Conservation (phyloP, 257 asterid genomes). For the Rubia yunnanensis region DNA sequence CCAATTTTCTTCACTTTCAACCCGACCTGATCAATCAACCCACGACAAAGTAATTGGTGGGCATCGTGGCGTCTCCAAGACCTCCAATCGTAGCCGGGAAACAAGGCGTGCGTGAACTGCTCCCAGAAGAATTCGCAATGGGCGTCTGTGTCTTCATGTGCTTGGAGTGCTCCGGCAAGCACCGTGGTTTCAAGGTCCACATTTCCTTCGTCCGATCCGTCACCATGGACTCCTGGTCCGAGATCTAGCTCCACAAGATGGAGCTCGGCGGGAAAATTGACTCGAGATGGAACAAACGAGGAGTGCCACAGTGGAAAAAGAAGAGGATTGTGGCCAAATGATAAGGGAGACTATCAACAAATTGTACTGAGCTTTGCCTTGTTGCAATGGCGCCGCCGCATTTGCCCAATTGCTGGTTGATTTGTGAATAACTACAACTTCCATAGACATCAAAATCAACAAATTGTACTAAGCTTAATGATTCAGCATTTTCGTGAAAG, state of each 20-base stretch:
- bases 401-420: no score
- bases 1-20: no score
- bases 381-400: no score
- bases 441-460: no score
- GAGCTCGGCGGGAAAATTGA: slow-evolving; percentile 93
- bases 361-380: no score
- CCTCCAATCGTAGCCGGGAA: slow-evolving; percentile 70
- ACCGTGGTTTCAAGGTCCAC: slow-evolving; percentile 94
- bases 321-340: no score
- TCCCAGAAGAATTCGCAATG: slow-evolving; percentile 90
- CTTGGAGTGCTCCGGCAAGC: slow-evolving; percentile 92
- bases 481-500: no score
- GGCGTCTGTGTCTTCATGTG: slow-evolving; percentile 96
- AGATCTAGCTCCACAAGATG: slow-evolving; percentile 85
- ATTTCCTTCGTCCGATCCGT: slow-evolving; percentile 96
- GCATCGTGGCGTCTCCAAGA: slow-evolving; percentile 81
- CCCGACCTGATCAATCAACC: not conserved
- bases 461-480: no score
- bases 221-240: slow-evolving; percentile 98
- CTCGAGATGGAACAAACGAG: no score
- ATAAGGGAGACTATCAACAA: no score
- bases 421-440: no score
- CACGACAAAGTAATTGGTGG: slow-evolving; percentile 20
- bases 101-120: slow-evolving; percentile 91
- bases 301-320: no score